Conservation (phyloP, 1,284 basidiomycete species). For the Pholiota adiposa region DNA sequence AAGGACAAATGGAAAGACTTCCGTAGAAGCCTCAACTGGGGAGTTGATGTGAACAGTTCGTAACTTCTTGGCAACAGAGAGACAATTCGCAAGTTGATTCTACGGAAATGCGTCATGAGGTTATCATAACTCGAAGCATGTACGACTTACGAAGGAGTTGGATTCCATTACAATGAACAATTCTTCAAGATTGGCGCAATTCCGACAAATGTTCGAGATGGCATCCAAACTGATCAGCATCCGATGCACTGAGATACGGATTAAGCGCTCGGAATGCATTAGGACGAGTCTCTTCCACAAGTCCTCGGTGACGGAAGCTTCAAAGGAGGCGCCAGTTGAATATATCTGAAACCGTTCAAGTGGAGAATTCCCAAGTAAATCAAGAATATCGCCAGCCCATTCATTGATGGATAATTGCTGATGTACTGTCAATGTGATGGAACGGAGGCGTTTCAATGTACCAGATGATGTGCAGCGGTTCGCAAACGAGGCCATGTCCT, state of each 20-base stretch:
- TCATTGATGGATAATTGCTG: slow-evolving; percentile 34
- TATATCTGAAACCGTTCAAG: slow-evolving; percentile 68
- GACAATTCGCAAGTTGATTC: slow-evolving; percentile 40
- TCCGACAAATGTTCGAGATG: slow-evolving; percentile 57
- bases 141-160: slow-evolving; percentile 46
- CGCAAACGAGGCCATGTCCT: slow-evolving; percentile 60
- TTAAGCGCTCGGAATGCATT: slow-evolving; percentile 53
- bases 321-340: slow-evolving; percentile 47
- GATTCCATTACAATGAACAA: slow-evolving; percentile 62
- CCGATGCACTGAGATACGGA: slow-evolving; percentile 66
- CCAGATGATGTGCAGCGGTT: slow-evolving; percentile 36
- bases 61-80: slow-evolving; percentile 44
- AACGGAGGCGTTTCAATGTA: slow-evolving; percentile 47
- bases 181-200: slow-evolving; percentile 57
- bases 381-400: slow-evolving; percentile 49
- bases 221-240: slow-evolving; percentile 54
- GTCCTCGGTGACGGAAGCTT: slow-evolving; percentile 42
- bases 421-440: slow-evolving; percentile 63
- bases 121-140: neutral
- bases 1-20: slow-evolving; percentile 29
- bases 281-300: slow-evolving; percentile 56
- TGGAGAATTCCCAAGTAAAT: slow-evolving; percentile 47
- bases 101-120: slow-evolving; percentile 29
- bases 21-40: slow-evolving; percentile 38
- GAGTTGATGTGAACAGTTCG: slow-evolving; percentile 57